Base-by-base conservation (phyloP, 2,329 filamentous ascomycete species). In the Achaetomium macrosporum region DNA sequence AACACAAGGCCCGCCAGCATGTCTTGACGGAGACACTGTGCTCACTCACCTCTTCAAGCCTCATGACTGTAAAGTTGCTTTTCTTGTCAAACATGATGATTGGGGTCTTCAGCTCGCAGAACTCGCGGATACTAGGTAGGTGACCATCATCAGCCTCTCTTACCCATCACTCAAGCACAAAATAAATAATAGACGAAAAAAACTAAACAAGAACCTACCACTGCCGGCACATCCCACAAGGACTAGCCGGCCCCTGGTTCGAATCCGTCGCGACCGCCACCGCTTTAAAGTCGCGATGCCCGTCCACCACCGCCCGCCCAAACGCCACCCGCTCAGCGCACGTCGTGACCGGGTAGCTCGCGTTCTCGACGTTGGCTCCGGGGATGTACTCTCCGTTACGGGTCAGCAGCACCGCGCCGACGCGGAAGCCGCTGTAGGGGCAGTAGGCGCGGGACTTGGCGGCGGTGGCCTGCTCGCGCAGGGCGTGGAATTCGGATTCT, bases 171-270 rank as follows among this genome's bases (percentile, higher is more conserved):
- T 13, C 12, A 10, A 42, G 19, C 42, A 8, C 13, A n/a, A 33
- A 8, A 43, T 15, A n/a, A 36, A 36, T 6, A 17, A 20, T 20
- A 25, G n/a, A 29, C 50, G 37, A 40, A 43, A 35, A 46, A 47
- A 77, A 29, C 5, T 40, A 12, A 44, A 19, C 17, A n/a, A 1
- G 2, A 12, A 48, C 82, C 73, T 67, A 90, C 86, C 92, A 95
- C 68, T 96, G 92, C 63, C 92, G 78, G 69, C 92, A 97, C 90
- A 96, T 96, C 51, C 93, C 93, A 67, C 93, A 99, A 0, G 93
- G 93, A 57, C 85, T 84, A 44, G 79, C 79, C 4, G 84, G 82
- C 30, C 82, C 81, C 31, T 4, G 25, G 7, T 70, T 71, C 40
- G 88, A 85, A 66, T 96, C 88, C 6, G 91, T 95, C 7, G 88